Percentiles rank a stretch among this genome's conserved stretches.
These are phyloP conservation scores for Conoideocrella luteorostrata DNA, from an alignment of 2,329 filamentous ascomycete genomes.

Conservation along the genomic window DNA sequence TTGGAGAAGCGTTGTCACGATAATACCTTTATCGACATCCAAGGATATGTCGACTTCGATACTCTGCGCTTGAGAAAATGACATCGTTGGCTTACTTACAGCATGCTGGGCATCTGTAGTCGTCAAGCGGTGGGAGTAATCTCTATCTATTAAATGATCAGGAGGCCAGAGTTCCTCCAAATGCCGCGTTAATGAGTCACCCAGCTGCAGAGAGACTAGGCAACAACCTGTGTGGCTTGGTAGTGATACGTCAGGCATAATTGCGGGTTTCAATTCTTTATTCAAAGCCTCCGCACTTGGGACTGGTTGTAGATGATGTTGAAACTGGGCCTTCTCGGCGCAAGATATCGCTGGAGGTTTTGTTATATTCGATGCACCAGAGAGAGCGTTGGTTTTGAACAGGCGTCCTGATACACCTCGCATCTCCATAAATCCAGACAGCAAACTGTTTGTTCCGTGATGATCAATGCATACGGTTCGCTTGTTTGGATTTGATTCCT, in stretches of 20 bases:
- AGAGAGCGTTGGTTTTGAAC: not conserved
- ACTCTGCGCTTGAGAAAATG: constrained; percentile 21
- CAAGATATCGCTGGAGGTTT: not conserved
- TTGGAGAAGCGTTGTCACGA: constrained; percentile 65
- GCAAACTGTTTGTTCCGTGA: constrained; percentile 1
- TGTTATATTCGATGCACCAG: not conserved
- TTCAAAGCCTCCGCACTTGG: no score
- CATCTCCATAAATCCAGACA: constrained; percentile 10
- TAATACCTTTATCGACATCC: constrained; percentile 60
- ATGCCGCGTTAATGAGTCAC: constrained; percentile 40
- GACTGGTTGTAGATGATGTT: no score
- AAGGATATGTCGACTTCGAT: constrained; percentile 68
- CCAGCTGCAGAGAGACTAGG: constrained; percentile 45
- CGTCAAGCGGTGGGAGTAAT: constrained; percentile 32
- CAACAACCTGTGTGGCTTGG: constrained; percentile 23
- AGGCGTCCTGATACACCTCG: not conserved
- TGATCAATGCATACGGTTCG: not conserved
- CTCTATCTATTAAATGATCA: constrained; percentile 53
- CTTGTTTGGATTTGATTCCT: not conserved
- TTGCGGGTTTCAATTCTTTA: not conserved
- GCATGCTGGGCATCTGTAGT: constrained; percentile 26
- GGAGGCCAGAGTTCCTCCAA: constrained; percentile 43
- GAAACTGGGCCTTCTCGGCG: not conserved
- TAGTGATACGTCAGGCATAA: constrained; percentile 12
- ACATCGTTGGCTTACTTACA: constrained; percentile 8